These are phyloP conservation scores for Apodospora peruviana DNA, from an alignment of 495 filamentous ascomycete genomes.

Conservation along the genomic window DNA sequence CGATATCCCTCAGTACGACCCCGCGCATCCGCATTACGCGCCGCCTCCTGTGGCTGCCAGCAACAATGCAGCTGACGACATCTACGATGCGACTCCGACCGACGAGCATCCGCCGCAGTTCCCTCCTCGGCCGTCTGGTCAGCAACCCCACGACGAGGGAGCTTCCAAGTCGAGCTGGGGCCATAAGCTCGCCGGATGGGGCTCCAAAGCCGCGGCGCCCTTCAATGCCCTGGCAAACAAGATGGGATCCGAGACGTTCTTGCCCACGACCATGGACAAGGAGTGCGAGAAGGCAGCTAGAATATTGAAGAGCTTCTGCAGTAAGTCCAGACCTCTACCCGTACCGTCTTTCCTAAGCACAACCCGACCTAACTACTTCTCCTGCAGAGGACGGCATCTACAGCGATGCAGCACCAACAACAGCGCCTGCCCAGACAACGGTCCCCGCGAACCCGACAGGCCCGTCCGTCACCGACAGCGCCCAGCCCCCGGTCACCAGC, in stretches of 20 bases:
- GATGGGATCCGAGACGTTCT: constrained; percentile 58
- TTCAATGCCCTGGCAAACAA: constrained; percentile 65
- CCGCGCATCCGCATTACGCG: constrained; percentile 19
- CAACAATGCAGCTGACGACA: too few relatives aligned
- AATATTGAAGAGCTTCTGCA: constrained; percentile 77
- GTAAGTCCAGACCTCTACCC: constrained; percentile 21
- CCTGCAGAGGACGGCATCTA: constrained; percentile 30
- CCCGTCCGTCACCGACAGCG: not conserved
- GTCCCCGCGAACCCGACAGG: constrained; percentile 4
- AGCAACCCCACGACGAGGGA: constrained; percentile 8
- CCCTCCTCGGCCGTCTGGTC: constrained; percentile 2
- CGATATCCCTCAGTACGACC: constrained; percentile 21
- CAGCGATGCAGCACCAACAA: constrained; percentile 12
- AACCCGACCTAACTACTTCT: not conserved
- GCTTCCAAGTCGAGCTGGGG: constrained; percentile 18
- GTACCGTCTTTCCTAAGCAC: not conserved
- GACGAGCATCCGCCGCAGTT: constrained; percentile 17
- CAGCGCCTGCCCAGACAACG: constrained; percentile 6
- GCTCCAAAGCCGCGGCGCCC: constrained; percentile 46
- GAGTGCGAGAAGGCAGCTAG: constrained; percentile 83
- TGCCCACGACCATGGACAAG: constrained; percentile 72
- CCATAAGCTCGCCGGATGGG: constrained; percentile 19
- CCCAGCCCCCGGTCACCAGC: not conserved
- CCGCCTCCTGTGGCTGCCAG: constrained; percentile 3
- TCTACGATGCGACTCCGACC: constrained; percentile 24